Percentiles rank a stretch among this genome's conserved stretches.
phyloP scores from a whole-genome alignment of 2,329 filamentous ascomycete species.

The Venturia pyrina region DNA sequence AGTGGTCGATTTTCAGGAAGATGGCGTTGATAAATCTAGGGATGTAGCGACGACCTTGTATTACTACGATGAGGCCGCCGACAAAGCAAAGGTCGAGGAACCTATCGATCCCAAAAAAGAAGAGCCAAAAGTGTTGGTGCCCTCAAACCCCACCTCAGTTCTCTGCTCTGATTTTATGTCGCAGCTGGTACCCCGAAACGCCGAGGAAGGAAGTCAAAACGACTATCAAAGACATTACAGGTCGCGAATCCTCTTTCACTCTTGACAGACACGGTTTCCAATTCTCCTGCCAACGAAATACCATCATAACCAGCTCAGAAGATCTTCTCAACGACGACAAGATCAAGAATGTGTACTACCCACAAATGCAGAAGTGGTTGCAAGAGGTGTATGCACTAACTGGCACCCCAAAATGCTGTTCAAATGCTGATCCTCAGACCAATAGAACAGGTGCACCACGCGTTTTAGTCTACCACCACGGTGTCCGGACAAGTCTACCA shows the following conservation, averaged over 20 bases:
- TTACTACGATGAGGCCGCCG: constrained; percentile 9
- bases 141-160: neutral
- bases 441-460: constrained; percentile 12
- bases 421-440: neutral
- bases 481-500: neutral
- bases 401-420: neutral
- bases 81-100: neutral
- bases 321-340: constrained; percentile 10
- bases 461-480: constrained; percentile 10
- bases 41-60: neutral
- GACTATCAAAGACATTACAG: constrained; percentile 11
- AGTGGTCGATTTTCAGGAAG: neutral
- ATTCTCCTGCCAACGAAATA: constrained; percentile 3
- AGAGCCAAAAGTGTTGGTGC: constrained; percentile 6
- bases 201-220: constrained; percentile 6
- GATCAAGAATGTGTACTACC: constrained; percentile 12
- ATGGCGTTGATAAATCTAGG: neutral
- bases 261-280: constrained; percentile 12
- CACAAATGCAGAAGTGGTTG: constrained; percentile 12
- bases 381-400: constrained; percentile 10
- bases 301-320: constrained; percentile 3
- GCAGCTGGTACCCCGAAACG: constrained; percentile 8
- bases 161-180: neutral
- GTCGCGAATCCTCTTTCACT: constrained; percentile 9
- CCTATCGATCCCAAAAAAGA: neutral